These are phyloP conservation scores for Ophiosphaerella korrae DNA, from an alignment of 2,329 filamentous ascomycete genomes.

Conservation along the genomic window DNA sequence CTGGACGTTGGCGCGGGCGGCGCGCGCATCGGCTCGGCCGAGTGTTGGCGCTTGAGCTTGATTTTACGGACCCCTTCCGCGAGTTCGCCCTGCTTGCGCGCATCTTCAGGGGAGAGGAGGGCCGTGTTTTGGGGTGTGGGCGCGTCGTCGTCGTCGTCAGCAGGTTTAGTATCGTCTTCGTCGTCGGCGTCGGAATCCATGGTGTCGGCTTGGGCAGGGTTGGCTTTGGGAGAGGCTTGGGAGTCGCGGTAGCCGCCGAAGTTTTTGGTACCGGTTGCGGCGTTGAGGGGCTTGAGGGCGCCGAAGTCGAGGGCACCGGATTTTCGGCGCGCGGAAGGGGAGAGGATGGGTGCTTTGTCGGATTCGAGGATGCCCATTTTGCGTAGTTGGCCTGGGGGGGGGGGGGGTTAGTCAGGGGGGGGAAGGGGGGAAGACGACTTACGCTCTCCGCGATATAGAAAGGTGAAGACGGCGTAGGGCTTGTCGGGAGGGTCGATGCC, in stretches of 20 bases:
- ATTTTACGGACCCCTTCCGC: conserved; percentile 83
- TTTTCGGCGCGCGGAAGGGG: conserved; percentile 72
- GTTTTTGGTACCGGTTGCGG: conserved; percentile 78
- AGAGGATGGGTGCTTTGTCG: conserved; percentile 63
- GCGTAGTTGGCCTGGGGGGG: conserved; percentile 76
- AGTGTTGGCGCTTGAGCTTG: conserved; percentile 83
- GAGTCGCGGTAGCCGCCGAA: conserved; percentile 87
- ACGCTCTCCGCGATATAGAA: conserved; percentile 96
- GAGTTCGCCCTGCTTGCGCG: conserved; percentile 72
- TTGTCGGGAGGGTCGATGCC: conserved; percentile 95
- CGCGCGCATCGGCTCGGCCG: conserved; percentile 67
- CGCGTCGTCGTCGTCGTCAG: conserved; percentile 61
- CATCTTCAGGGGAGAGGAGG: conserved; percentile 70
- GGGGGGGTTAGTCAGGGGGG: conserved; percentile 14
- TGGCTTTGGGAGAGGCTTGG: conserved; percentile 57
- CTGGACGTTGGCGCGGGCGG: conserved; percentile 26
- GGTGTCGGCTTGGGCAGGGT: conserved; percentile 57
- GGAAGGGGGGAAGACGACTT: conserved; percentile 51
- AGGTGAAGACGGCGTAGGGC: conserved; percentile 96
- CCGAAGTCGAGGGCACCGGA: conserved; percentile 86
- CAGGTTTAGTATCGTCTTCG: conserved; percentile 63
- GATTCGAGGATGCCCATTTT: conserved; percentile 90
- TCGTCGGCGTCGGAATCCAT: conserved; percentile 83
- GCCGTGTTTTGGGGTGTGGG: conserved; percentile 51
- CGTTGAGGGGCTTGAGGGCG: conserved; percentile 80